phyloP scores from a whole-genome alignment of 306 rosid genomes.

The Notholithocarpus densiflorus region DNA sequence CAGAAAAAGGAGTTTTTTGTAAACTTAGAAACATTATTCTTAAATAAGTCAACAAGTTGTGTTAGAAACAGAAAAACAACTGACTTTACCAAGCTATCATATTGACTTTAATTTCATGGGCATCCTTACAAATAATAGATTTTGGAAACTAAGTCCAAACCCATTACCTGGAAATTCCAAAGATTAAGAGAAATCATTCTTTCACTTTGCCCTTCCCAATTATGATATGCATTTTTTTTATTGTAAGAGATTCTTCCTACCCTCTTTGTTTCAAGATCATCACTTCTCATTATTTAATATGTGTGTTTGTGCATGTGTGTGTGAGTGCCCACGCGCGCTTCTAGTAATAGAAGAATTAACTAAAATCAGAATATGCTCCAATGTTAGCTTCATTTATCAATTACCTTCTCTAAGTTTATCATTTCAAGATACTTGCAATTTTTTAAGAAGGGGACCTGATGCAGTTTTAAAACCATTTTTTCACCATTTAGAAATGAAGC shows the following conservation, averaged over 20 bases:
- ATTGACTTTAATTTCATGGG: neutral
- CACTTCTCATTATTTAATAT: neutral
- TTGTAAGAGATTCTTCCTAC: neutral
- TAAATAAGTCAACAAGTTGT: neutral
- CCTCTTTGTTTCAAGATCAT: neutral
- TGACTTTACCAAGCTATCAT: neutral
- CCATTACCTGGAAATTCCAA: neutral
- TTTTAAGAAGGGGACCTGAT: neutral
- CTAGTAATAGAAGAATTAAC: neutral
- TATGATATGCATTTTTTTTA: neutral
- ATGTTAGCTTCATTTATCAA: neutral
- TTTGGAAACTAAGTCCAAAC: slow-evolving; percentile 8
- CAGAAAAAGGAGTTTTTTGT: neutral
- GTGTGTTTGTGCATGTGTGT: fast-evolving
- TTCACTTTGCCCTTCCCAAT: slow-evolving; percentile 2
- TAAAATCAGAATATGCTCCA: neutral
- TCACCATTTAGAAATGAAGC: neutral
- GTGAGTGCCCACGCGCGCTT: fast-evolving
- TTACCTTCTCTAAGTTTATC: neutral
- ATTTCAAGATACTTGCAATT: neutral
- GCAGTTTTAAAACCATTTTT: neutral
- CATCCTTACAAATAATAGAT: neutral
- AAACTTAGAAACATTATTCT: neutral
- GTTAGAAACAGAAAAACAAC: neutral
- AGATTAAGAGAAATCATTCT: neutral